Conservation (phyloP, 495 filamentous ascomycete species). For the Tuber calosporum region DNA sequence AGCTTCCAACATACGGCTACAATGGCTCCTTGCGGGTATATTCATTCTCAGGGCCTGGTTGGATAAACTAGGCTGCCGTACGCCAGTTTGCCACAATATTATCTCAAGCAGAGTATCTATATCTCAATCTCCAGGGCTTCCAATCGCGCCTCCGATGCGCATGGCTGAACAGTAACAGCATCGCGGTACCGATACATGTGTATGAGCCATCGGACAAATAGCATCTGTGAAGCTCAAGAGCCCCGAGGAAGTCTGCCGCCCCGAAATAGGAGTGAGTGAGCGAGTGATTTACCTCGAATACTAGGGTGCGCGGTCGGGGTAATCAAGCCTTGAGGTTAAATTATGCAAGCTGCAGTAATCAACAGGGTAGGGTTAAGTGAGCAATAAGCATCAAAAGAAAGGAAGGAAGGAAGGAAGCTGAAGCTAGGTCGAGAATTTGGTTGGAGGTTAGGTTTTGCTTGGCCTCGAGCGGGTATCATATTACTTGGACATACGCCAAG, state of each 20-base stretch:
- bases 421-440: constrained; percentile 7
- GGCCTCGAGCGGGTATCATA: not conserved
- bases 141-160: not conserved
- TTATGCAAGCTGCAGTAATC: not conserved
- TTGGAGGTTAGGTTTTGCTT: not conserved
- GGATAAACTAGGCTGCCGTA: not conserved
- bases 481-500: too few relatives aligned
- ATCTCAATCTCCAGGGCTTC: not conserved
- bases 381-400: not conserved
- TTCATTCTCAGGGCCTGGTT: not conserved
- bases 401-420: constrained; percentile 1
- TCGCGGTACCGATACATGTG: not conserved
- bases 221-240: not conserved
- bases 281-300: not conserved
- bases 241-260: not conserved
- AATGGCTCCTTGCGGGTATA: not conserved
- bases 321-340: not conserved
- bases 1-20: not conserved
- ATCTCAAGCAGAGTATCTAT: not conserved
- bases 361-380: constrained; percentile 9
- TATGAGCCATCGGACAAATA: not conserved
- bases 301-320: not conserved
- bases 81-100: not conserved
- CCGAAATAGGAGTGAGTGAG: not conserved
- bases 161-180: not conserved